Conservation (phyloP, 345 rosid species). For the Camelina hispida region DNA sequence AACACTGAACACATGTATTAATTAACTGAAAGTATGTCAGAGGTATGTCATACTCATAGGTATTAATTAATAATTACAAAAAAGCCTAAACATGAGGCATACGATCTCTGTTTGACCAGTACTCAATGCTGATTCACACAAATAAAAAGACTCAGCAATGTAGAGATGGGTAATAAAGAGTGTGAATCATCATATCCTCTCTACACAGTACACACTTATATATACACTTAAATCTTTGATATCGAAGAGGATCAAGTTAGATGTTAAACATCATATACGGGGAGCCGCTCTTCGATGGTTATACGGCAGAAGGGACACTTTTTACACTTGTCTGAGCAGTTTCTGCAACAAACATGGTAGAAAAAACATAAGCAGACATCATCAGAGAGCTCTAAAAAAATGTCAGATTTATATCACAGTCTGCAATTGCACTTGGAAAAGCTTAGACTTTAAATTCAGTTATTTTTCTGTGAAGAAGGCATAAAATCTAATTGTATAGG, state of each 20-base stretch:
- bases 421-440: constrained; percentile 1
- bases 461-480: neutral
- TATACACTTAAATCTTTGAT: constrained; percentile 19
- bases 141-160: constrained; percentile 19
- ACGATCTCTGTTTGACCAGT: neutral
- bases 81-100: neutral
- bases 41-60: no score
- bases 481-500: neutral
- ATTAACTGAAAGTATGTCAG: no score
- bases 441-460: constrained; percentile 1
- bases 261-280: constrained; percentile 85
- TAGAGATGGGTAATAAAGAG: neutral
- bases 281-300: constrained; percentile 72
- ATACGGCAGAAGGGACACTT: constrained; percentile 92
- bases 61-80: neutral
- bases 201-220: constrained; percentile 19
- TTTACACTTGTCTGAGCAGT: constrained; percentile 88
- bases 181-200: neutral
- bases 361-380: constrained; percentile 26
- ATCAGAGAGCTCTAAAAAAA: neutral
- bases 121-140: constrained; percentile 30
- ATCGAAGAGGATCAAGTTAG: constrained; percentile 37
- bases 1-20: no score
- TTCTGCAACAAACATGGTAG: constrained; percentile 54
- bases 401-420: neutral